A percentile compares a stretch with the other conserved stretches of the same genome.
phyloP scores from a whole-genome alignment of 768 basidiomycete species.

The Jaapia argillacea region DNA sequence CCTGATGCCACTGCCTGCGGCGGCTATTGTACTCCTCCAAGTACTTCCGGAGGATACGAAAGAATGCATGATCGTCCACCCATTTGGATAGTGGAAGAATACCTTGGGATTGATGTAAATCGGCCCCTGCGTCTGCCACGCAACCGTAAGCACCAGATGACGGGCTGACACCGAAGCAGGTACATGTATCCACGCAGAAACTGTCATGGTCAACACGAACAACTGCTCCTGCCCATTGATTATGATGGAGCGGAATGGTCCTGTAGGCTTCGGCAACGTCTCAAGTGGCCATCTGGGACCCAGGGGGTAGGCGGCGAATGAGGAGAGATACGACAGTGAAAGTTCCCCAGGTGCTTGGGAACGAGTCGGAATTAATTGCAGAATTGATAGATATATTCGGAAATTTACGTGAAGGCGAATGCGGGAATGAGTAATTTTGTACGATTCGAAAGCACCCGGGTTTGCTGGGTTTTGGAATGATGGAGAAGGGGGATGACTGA shows the following conservation, averaged over 20 bases:
- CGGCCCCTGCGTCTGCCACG: constrained; percentile 6
- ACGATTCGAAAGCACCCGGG: constrained; percentile 13
- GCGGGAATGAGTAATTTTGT: constrained; percentile 22
- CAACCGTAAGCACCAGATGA: constrained; percentile 3
- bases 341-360: constrained; percentile 35
- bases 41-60: constrained; percentile 6
- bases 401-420: neutral
- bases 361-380: constrained; percentile 19
- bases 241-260: constrained; percentile 17
- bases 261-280: constrained; percentile 32
- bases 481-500: constrained; percentile 20
- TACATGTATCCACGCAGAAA: constrained; percentile 6
- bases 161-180: constrained; percentile 4
- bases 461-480: constrained; percentile 17
- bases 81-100: too few species aligned
- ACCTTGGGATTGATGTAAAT: constrained; percentile 9
- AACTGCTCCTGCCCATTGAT: constrained; percentile 27
- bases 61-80: constrained; percentile 16
- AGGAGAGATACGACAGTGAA: constrained; percentile 23
- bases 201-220: constrained; percentile 8
- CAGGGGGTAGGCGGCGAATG: constrained; percentile 24
- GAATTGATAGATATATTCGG: constrained; percentile 21
- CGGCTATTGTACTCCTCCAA: constrained; percentile 18
- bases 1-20: constrained; percentile 4
- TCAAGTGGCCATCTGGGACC: constrained; percentile 21